Base-by-base conservation (phyloP, 441 rosid species). In the Adansonia madagascariensis region DNA sequence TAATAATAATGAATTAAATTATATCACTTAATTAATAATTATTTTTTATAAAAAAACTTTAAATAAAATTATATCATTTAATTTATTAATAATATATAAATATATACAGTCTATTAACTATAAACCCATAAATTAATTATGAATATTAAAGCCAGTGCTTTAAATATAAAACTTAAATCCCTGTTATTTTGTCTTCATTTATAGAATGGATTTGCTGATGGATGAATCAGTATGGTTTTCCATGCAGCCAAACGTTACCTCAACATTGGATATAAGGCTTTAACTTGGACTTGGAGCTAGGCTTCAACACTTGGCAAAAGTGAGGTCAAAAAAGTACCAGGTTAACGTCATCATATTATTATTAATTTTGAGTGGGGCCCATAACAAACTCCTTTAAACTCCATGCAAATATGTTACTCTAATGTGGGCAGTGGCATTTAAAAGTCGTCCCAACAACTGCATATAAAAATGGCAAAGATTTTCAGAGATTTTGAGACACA, bases 381-480 rank as follows among this genome's bases (percentile, higher is more conserved):
- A n/a, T 49, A 82, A 75, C 77, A 52, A 64, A 78, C 57, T 47
- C 77, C 70, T 41, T 44, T 27, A 73, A 79, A 76, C 63, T 68
- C 17, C 79, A 80, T 77, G 75, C 76, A 75, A 67, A 74, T 6
- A 18, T 1, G n/a, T 75, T 56, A 66, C 78, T 46, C 52, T 15
- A 66, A 14, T 18, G n/a, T 47, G 73, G 55, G 35, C 41, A 2
- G 20, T 63, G 57, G 78, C 62, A 62, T 64, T 52, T n/a, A 49
- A 59, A 73, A 39, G 11, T 27, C 35, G 39, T 31, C 20, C 49
- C 31, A 69, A 20, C 52, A 63, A 47, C 80, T 74, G 79, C 75
- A 68, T 59, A 17, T 35, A 56, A 55, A 80, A 76, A 82, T 74
- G 81, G 83, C 47, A 82, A 80, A 82, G 80, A 82, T 75, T 68